Evolutionary conservation across 345 rosid genomes (phyloP).

Genomic region (Odontarrhena argentea): DNA sequence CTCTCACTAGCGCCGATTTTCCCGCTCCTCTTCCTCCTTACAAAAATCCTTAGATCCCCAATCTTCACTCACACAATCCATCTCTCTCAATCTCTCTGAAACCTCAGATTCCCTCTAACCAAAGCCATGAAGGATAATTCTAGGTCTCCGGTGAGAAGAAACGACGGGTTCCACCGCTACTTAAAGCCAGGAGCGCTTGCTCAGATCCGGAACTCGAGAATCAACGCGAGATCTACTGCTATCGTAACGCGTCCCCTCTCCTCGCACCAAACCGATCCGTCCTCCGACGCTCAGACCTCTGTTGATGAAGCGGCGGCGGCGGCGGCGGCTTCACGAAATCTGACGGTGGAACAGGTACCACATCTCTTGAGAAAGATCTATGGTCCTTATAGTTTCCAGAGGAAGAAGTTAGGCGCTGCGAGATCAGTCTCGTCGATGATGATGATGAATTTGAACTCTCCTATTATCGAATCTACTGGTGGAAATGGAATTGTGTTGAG

Average conservation of each 20-base stretch:
- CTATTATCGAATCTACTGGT: conserved; percentile 36
- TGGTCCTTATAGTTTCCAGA: conserved; percentile 43
- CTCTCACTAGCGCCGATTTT: conserved; percentile 31
- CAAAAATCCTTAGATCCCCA: conserved; percentile 32
- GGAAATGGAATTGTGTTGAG: conserved; percentile 35
- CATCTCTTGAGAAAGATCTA: conserved; percentile 47
- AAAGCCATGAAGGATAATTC: conserved; percentile 41
- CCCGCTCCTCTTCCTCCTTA: conserved; percentile 48
- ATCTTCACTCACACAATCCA: conserved; percentile 1
- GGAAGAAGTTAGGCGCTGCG: conserved; percentile 60
- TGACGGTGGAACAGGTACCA: conserved; percentile 48
- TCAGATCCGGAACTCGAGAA: conserved; percentile 57
- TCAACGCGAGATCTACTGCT: conserved; percentile 50
- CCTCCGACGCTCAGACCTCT: conserved; percentile 11
- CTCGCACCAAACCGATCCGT: conserved; percentile 13
- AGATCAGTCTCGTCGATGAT: conserved; percentile 47
- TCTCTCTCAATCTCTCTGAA: background rate
- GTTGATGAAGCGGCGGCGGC: conserved; percentile 7
- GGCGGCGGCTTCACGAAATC: conserved; percentile 37
- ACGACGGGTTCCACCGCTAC: conserved; percentile 51
- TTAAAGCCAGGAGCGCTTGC: conserved; percentile 72
- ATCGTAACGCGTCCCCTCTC: conserved; percentile 13
- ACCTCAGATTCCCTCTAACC: background rate
- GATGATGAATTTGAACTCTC: conserved; percentile 37
- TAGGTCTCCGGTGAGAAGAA: conserved; percentile 43